Evolutionary conservation across 129 eudicot genomes (phyloP), one percentile per base, ranked within the genome.

Genomic region (Tanacetum coccineum): DNA sequence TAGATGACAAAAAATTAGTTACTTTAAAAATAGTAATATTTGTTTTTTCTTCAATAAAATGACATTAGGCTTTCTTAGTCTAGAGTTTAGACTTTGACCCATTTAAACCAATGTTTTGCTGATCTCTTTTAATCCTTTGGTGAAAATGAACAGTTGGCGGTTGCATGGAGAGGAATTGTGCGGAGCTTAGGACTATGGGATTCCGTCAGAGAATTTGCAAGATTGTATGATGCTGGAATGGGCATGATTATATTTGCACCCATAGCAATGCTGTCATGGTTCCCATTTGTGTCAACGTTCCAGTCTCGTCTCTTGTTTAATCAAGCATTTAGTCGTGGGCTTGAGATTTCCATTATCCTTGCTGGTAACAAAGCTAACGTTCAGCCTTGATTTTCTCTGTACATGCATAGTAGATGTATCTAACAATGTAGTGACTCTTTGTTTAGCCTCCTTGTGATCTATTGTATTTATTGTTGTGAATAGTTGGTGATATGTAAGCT

Each of bases 331-430:
- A 93, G 99, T 62, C 96, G 99, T 14, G 99, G 99, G 13, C 81
- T 93, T 21, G 99, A 93, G 87, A 93, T 93, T 20, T 93, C 99
- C 22, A 79, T 89, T 76, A 93, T 93, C 71, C 91, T 93, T 72
- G 99, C 99, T 70, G 99, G 99, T 18, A 93, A 93, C 95, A 93
- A 93, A 70, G 99, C 99, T 26, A 93, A 93, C 48, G 89, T 93
- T 62, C 79, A 86, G 75, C 57, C 86, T 4, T 77, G 62, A 70
- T 72, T 68, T 13, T 19, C 4, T 19, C 46, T 11, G 25, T 56
- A 68, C 45, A 68, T 68, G 71, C 4, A 18, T 67, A 7, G 19
- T 67, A 7, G 19, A 18, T 12, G 20, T 49, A 51, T 45, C 26
- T 52, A 42, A 19, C 66, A 21, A 48, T 19, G 20, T 52, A 70